Evolutionary conservation across 495 filamentous ascomycete species (phyloP), one percentile per base, ranked within the genome.

Genomic region (Pseudevernia furfuracea): DNA sequence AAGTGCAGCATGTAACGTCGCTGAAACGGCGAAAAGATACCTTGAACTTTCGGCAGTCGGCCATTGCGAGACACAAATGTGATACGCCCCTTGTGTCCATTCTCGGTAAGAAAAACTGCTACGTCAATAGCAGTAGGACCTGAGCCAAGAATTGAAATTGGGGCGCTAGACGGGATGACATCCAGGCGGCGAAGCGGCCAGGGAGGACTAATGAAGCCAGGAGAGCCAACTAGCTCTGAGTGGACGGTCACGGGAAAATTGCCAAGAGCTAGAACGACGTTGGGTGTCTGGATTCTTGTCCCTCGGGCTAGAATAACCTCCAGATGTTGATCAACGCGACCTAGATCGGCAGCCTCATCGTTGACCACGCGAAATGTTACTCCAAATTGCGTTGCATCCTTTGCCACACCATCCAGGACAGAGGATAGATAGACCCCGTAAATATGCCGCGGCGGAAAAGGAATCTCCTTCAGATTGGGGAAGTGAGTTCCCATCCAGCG

Each of bases 271-370:
- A 60, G 37, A 28, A 41, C 32, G 30, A 43, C 58, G 11, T 60
- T 39, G 8, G 17, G 0, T 25, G 34, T 15, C n/a, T 70, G 73
- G 72, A 70, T 59, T 30, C 34, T 56, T 11, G 23, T 36, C 7
- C 23, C 28, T 5, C 34, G 17, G 15, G 53, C 1, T 34, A 56
- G 12, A 17, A 14, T 34, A 14, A 56, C 11, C 53, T 36, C 53
- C 23, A 56, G 34, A 21, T 17, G 7, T 56, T 34, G 6, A 19
- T 36, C 28, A 36, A 56, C 25, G 34, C 12, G 28, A 9, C 11
- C 7, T 34, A 56, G 25, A 30, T 56, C 25, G 28, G 21, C 15
- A 30, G 34, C 6, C 17, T 34, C 28, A 21, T 36, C 53, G 17
- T 56, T 34, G 19, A 56, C 28, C 14, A 56, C 28, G 39, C 53